Evolutionary conservation across 441 rosid species (phyloP), one percentile per base, ranked within the genome.

Genomic region (Melastoma candidum): DNA sequence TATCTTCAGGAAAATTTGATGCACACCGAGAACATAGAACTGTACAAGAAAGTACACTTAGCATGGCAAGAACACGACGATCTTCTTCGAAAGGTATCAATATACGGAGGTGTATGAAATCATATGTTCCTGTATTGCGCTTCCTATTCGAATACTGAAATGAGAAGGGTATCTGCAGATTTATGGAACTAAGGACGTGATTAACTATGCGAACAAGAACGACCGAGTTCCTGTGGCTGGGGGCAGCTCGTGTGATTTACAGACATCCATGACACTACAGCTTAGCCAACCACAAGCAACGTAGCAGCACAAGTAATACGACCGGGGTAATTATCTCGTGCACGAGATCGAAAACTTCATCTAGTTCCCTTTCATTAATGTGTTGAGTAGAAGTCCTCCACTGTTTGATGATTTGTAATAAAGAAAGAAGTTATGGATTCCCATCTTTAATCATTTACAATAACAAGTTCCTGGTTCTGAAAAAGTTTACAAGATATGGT

Each of bases 1-100:
- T 0, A 4, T 26, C 60, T 71, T 60, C 77, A 87, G 97, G 88
- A 78, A 58, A 65, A 71, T 54, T 73, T 71, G 63, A 56, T 69
- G 67, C 84, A 77, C 68, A 77, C 80, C 53, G 93, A 90, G 70
- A 83, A 83, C 44, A 51, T 71, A 5, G 82, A 81, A 64, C 75
- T 90, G 56, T 66, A 73, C 24, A 81, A 68, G 67, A 82, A 81
- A 65, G 58, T 77, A 47, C 72, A 71, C 64, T 63, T 77, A 70
- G 59, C 76, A 51, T 54, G 55, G 53, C 77, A 68, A 69, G 95
- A 92, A 74, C 85, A 83, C 49, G 59, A 51, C 44, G 87, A 70
- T 60, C 71, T 86, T 56, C 74, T 67, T 52, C 81, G 74, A 70
- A 77, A 88, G 95, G 97, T 93, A 77, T 7, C 36, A 11, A 44